Evolutionary conservation across 2,329 filamentous ascomycete species (phyloP).

Genomic region (Clarireedia monteithiana): DNA sequence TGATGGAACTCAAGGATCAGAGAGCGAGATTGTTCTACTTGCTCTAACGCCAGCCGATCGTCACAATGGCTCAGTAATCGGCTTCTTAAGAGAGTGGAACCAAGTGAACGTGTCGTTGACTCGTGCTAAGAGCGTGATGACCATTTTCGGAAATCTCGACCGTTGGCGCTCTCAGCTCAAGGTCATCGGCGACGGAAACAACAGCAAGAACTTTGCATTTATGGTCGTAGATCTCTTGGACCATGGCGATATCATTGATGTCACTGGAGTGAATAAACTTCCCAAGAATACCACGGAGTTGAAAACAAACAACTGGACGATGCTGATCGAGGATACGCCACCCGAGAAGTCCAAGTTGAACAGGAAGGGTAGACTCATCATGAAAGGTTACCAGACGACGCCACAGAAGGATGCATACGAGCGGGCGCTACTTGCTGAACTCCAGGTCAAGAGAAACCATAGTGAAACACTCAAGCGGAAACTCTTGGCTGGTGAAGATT

Average conservation of each 20-base stretch:
- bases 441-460: too few species aligned
- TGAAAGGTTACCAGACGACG: too few species aligned
- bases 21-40: constrained; percentile 10
- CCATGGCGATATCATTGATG: constrained; percentile 8
- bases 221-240: constrained; percentile 8
- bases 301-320: background rate
- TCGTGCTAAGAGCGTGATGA: constrained; percentile 6
- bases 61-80: background rate
- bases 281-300: background rate
- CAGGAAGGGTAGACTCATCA: too few species aligned
- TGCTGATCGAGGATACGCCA: background rate
- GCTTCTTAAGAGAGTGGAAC: constrained; percentile 11
- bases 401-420: too few species aligned
- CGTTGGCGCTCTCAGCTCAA: constrained; percentile 3
- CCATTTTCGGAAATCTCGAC: constrained; percentile 11
- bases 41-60: constrained; percentile 7
- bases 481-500: too few species aligned
- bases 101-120: constrained; percentile 13
- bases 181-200: background rate
- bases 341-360: background rate
- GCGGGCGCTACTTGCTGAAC: too few species aligned
- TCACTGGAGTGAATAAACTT: background rate
- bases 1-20: constrained; percentile 8
- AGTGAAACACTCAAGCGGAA: too few species aligned
- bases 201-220: constrained; percentile 1